A percentile compares a stretch with the other conserved stretches of the same genome.
Evolutionary conservation across 176 grass and related monocot genomes (phyloP).

Genomic region (Aegilops sharonensis): DNA sequence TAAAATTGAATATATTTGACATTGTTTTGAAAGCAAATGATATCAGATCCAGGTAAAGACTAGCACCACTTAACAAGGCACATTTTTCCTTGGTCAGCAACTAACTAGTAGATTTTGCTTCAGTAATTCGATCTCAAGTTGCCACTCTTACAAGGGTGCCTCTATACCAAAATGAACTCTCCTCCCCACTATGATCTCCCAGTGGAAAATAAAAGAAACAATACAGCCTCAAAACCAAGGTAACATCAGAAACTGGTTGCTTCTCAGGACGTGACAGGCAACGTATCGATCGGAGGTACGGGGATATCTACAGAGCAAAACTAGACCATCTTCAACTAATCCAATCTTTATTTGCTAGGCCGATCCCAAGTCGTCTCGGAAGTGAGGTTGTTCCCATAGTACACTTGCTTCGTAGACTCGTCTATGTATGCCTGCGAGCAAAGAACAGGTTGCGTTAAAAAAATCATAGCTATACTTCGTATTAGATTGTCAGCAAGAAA

Average conservation of each 20-base stretch:
- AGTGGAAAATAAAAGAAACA: background rate
- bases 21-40: background rate
- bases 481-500: background rate
- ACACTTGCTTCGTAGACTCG: constrained; percentile 71
- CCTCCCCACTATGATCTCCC: background rate
- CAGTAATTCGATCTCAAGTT: background rate
- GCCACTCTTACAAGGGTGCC: background rate
- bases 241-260: background rate
- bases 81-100: background rate
- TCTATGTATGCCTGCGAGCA: constrained; percentile 74
- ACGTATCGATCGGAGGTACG: background rate
- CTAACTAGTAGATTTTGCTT: background rate
- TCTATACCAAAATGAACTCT: background rate
- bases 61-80: no score
- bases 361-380: constrained; percentile 71
- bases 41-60: background rate
- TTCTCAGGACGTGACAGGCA: background rate
- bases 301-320: constrained; percentile 40
- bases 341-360: constrained; percentile 41
- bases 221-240: background rate
- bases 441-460: background rate
- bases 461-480: background rate
- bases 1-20: background rate
- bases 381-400: constrained; percentile 79
- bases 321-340: background rate